Base-by-base conservation (phyloP, 2,329 filamentous ascomycete species). In the Paecilomyces niveus region DNA sequence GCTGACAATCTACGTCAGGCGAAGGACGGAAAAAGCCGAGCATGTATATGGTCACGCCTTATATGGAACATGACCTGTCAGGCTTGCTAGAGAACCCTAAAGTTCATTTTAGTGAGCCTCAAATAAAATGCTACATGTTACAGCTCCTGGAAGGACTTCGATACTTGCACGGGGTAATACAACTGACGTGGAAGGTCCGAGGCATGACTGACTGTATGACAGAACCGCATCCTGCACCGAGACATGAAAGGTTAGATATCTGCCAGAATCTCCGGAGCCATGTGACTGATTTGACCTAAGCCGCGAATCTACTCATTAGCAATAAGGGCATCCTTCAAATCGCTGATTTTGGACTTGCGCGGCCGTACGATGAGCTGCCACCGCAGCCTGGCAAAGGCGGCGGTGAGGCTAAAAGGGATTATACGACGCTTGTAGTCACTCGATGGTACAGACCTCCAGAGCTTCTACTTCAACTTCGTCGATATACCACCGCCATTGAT, bases 51-150 rank as follows among this genome's bases (percentile, higher is more conserved):
- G 93, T 96, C 55, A 97, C 88, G 52, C 94, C 93, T 6, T 99
- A 99, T 74, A 97, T 97, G 92, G 92, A 97, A 67, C 94, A 99
- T 76, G 94, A 99, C 76, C 83, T 99, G n/a, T 96, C 93, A 8
- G 94, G 94, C 52, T 85, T 99, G 31, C 86, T 99, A 67, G 94
- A 97, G 73, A 99, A 99, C 68, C 93, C 93, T 9, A 86, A 88
- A 6, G 92, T 99, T 45, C 84, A 85, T 49, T 93, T 99, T 68
- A 89, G 89, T 54, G 88, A 92, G 69, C 83, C 90, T 3, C 92
- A 97, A 72, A 96, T 97, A 75, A 99, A 99, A 75, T 99, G 94
- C 78, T 99, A 99, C 75, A 87, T 99, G 84, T 79, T 94, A 60
- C 94, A 99, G 73, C 82, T 99, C 31, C 84, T 99, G 55, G 88